Conservation (phyloP, 192 early-diverging fungal genomes). For the Coemansia sp. region DNA sequence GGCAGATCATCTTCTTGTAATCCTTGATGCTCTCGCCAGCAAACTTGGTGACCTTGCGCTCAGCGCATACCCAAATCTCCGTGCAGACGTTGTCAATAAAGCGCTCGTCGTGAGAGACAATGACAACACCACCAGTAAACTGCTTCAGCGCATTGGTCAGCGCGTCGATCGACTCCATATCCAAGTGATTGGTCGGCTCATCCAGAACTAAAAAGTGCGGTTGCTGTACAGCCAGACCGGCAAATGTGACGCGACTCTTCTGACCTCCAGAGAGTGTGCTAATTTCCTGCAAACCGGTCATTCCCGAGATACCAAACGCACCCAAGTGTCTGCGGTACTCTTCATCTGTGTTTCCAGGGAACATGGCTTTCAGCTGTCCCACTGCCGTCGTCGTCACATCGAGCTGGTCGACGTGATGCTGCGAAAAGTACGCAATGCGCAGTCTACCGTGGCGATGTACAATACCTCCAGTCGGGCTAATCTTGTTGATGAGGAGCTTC, state of each 20-base stretch:
- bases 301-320: constrained; percentile 94
- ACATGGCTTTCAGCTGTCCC: constrained; percentile 84
- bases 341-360: constrained; percentile 90
- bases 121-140: constrained; percentile 92
- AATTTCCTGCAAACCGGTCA: constrained; percentile 92
- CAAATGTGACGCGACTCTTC: constrained; percentile 96
- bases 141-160: constrained; percentile 79
- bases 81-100: constrained; percentile 85
- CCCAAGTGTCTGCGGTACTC: constrained; percentile 94
- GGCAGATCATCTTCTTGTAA: constrained; percentile 66
- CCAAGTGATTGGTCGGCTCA: constrained; percentile 94
- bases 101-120: constrained; percentile 98
- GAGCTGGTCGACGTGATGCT: constrained; percentile 97
- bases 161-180: constrained; percentile 94
- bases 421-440: constrained; percentile 91
- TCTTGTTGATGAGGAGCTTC: constrained; percentile 82
- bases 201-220: constrained; percentile 97
- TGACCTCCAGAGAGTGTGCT: constrained; percentile 95
- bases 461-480: constrained; percentile 76
- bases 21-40: constrained; percentile 83
- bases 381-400: constrained; percentile 83
- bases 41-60: constrained; percentile 80
- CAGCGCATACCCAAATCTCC: constrained; percentile 92
- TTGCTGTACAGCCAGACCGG: constrained; percentile 80
- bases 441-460: constrained; percentile 91